phyloP scores from a whole-genome alignment of 2,329 filamentous ascomycete species.

The Hypomyces rosellus region DNA sequence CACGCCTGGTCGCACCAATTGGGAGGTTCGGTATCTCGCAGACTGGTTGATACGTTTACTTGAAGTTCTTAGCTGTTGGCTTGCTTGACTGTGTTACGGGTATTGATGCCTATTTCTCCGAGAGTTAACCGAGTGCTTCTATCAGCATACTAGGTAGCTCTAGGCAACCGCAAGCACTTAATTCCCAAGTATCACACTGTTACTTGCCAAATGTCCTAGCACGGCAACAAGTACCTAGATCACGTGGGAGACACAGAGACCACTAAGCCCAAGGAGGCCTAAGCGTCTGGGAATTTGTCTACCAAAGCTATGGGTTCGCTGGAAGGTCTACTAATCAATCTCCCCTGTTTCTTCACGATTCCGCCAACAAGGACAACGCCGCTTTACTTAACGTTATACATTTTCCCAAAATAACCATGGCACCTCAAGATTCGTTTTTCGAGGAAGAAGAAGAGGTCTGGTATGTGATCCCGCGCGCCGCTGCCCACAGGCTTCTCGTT shows the following conservation, averaged over 20 bases:
- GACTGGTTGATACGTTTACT: too few species aligned
- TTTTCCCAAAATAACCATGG: constrained; percentile 39
- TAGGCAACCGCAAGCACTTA: too few species aligned
- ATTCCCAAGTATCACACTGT: not conserved
- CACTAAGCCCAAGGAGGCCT: constrained; percentile 1
- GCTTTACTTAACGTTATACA: constrained; percentile 4
- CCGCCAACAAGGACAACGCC: constrained; percentile 11
- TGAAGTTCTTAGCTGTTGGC: too few species aligned
- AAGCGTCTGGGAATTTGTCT: constrained; percentile 11
- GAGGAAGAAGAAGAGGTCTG: constrained; percentile 66
- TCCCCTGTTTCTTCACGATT: constrained; percentile 19
- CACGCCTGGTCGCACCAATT: not conserved
- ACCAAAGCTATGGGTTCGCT: constrained; percentile 13
- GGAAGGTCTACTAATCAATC: constrained; percentile 13
- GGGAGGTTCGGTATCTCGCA: not conserved
- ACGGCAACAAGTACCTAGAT: not conserved
- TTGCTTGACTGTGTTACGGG: not conserved
- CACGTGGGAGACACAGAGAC: constrained; percentile 12
- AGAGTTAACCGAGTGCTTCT: too few species aligned
- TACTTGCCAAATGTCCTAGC: too few species aligned
- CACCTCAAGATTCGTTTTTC: constrained; percentile 63
- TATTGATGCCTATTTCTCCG: not conserved
- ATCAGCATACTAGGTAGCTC: too few species aligned
- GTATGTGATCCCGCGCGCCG: constrained; percentile 35
- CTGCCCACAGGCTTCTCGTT: constrained; percentile 15